Base-by-base conservation (phyloP, 495 filamentous ascomycete genomes). In the Aspergillus coremiiformis region DNA sequence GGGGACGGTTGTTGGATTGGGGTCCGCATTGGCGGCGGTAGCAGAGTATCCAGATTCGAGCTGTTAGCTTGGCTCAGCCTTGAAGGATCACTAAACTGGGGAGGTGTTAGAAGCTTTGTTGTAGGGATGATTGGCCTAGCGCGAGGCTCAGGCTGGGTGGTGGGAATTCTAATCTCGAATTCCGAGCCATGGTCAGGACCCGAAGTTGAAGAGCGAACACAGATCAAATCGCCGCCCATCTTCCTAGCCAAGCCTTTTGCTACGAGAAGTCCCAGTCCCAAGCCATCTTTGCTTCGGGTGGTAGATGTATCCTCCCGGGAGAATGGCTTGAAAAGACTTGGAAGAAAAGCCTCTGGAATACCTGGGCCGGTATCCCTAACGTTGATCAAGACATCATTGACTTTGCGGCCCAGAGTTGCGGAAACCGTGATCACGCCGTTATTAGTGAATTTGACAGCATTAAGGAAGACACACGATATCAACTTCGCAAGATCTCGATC, bases 401-500 rank as follows among this genome's bases (percentile, higher is more conserved):
- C 64, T 49, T 72, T 75, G 46, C 66, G 50, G 46, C 73, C 76
- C 29, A 82, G 64, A 17, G 69, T 75, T 7, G 80, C 82, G 29
- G 61, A 75, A 4, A 90, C 63, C 1, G 69, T 75, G 45, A 90
- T 84, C n/a, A 66, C 73, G 19, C 87, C 87, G 47, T 72, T 74
- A 52, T 86, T 82, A 0, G 87, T 89, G 58, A 90, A 91, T 62
- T 91, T 91, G 49, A 90, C 77, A 4, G 87, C 87, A 63, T 90
- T 91, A 24, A 87, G 69, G 49, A 89, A 80, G 14, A 90, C 78
- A 51, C 84, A 86, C 8, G 85, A 87, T 2, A 89, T 78, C 51
- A 87, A 62, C 60, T 89, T 90, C 10, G 82, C 79, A n/a, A 91
- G 62, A 52, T 87, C 83, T 50, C 83, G 78, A 58, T 86, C 81